phyloP scores from a whole-genome alignment of 257 asterid genomes.

The Fraxinus cuspidata region DNA sequence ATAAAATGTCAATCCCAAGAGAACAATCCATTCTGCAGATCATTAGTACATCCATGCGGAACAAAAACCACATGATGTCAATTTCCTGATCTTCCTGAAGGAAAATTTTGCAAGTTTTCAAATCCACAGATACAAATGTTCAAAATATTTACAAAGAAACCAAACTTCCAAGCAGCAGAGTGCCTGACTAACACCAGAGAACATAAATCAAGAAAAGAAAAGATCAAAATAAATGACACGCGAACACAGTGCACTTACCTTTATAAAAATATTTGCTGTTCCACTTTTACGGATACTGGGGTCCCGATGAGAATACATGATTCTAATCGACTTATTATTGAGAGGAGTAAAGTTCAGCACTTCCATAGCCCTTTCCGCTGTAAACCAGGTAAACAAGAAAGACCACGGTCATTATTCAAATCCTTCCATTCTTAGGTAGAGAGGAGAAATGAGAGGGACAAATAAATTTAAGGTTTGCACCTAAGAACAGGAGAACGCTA shows the following conservation, averaged over 20 bases:
- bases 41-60: not conserved
- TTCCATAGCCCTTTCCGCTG: constrained; percentile 25
- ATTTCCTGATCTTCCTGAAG: not conserved
- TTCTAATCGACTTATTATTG: constrained; percentile 24
- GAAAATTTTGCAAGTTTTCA: not conserved
- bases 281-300: constrained; percentile 31
- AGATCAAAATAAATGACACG: not conserved
- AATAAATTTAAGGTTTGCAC: not conserved
- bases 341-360: constrained; percentile 35
- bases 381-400: not conserved
- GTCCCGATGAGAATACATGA: constrained; percentile 34
- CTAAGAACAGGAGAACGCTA: not conserved
- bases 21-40: not conserved
- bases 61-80: not conserved
- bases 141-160: not conserved
- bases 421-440: not conserved
- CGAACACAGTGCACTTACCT: not conserved
- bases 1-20: not conserved
- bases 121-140: not conserved
- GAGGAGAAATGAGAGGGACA: not conserved
- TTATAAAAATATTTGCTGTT: constrained; percentile 27
- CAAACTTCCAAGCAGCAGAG: not conserved
- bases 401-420: not conserved
- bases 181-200: not conserved
- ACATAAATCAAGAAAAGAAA: not conserved